Evolutionary conservation across 345 rosid species (phyloP).

Genomic region (Dovyalis caffra): DNA sequence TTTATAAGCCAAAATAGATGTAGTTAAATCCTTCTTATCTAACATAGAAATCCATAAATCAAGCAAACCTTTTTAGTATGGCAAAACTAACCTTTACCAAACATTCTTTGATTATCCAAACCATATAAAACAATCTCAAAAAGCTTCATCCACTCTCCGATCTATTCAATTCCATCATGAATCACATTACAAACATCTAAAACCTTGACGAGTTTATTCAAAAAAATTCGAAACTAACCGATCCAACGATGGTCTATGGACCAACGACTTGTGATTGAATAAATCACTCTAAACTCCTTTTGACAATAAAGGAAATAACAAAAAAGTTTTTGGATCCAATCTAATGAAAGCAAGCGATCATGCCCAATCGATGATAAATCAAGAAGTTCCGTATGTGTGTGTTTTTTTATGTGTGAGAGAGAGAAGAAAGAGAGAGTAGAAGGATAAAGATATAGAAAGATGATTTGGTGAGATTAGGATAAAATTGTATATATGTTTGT

Average conservation of each 20-base stretch:
- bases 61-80: conserved; percentile 66
- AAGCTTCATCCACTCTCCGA: no score
- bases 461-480: no score
- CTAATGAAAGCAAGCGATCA: conserved; percentile 53
- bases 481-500: no score
- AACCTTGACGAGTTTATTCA: conserved; percentile 44
- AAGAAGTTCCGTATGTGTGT: no score
- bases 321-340: conserved; percentile 60
- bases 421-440: no score
- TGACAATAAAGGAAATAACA: conserved; percentile 56
- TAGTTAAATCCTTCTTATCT: conserved; percentile 63
- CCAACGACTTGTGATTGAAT: conserved; percentile 35
- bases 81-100: conserved; percentile 90
- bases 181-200: no score
- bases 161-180: no score
- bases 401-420: no score
- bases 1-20: conserved; percentile 46
- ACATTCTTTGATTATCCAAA: conserved; percentile 40
- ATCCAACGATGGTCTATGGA: conserved; percentile 42
- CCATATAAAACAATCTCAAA: no score
- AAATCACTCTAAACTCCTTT: conserved; percentile 61
- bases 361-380: conserved; percentile 38
- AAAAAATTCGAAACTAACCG: conserved; percentile 33
- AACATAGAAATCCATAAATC: conserved; percentile 87
- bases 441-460: no score